These are phyloP conservation scores for Eimeria falciformis DNA, from an alignment of 169 alveolate genomes.

Conservation along the genomic window DNA sequence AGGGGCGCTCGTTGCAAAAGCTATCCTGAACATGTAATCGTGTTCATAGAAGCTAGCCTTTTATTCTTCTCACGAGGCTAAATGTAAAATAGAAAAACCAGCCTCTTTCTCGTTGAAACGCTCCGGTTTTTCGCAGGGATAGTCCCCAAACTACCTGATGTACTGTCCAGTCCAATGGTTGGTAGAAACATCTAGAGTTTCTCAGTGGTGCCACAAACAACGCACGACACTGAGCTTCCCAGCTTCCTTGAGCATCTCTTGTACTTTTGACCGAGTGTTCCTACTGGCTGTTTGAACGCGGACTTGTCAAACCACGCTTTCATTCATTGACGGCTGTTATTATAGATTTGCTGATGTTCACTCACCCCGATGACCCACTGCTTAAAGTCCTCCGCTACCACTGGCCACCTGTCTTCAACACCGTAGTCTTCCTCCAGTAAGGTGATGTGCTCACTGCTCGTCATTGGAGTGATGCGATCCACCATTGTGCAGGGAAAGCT, in stretches of 20 bases:
- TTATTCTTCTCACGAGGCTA: too few species aligned
- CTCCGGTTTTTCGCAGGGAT: too few species aligned
- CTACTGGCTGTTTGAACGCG: not conserved
- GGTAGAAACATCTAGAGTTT: too few species aligned
- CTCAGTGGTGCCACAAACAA: too few species aligned
- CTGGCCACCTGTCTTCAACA: conserved; percentile 1
- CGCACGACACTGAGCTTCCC: too few species aligned
- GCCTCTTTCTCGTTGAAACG: too few species aligned
- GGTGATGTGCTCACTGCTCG: not conserved
- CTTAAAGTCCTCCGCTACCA: conserved; percentile 17
- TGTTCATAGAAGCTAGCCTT: too few species aligned
- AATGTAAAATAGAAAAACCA: too few species aligned
- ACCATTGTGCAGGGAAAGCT: conserved; percentile 40
- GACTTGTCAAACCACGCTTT: not conserved
- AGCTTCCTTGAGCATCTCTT: too few species aligned
- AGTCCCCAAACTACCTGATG: too few species aligned
- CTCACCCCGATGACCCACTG: conserved; percentile 29
- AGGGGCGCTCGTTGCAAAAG: not conserved
- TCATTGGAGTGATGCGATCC: conserved; percentile 19
- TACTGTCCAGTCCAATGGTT: too few species aligned
- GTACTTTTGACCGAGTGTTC: not conserved
- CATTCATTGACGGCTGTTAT: not conserved
- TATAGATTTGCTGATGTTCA: not conserved
- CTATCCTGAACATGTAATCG: too few species aligned
- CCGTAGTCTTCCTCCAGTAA: not conserved